Conservation (phyloP, 2,329 filamentous ascomycete genomes). For the Neonectria coccinea region DNA sequence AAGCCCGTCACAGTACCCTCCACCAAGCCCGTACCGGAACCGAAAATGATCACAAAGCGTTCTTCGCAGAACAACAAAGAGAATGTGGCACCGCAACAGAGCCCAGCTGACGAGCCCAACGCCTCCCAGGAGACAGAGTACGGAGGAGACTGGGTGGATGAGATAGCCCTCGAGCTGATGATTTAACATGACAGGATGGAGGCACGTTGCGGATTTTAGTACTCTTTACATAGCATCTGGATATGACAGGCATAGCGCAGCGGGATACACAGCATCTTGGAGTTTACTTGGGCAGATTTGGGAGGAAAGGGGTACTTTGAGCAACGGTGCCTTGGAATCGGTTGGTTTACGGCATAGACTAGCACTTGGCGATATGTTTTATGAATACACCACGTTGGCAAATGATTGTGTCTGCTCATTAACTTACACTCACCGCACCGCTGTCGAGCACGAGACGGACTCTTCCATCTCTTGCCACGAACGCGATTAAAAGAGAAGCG, state of each 20-base stretch:
- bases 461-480: constrained; percentile 1
- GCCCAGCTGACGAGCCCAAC: constrained; percentile 23
- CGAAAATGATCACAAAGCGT: neutral
- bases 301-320: neutral
- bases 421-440: no score
- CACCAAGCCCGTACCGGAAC: neutral
- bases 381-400: constrained; percentile 1
- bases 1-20: neutral
- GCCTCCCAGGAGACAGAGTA: constrained; percentile 55
- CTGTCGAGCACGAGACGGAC: neutral
- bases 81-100: constrained; percentile 31
- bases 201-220: neutral
- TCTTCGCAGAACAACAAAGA: constrained; percentile 41
- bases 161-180: constrained; percentile 50
- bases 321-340: neutral
- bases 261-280: neutral
- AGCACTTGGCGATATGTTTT: neutral
- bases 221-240: constrained; percentile 4
- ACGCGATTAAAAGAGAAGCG: neutral
- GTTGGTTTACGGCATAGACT: neutral
- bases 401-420: neutral
- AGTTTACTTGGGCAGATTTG: neutral
- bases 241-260: constrained; percentile 2
- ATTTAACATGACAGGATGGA: constrained; percentile 33
- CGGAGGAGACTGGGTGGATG: constrained; percentile 54